These are phyloP conservation scores for Epichloe gansuensis DNA, from an alignment of 2,329 filamentous ascomycete species.

Conservation along the genomic window DNA sequence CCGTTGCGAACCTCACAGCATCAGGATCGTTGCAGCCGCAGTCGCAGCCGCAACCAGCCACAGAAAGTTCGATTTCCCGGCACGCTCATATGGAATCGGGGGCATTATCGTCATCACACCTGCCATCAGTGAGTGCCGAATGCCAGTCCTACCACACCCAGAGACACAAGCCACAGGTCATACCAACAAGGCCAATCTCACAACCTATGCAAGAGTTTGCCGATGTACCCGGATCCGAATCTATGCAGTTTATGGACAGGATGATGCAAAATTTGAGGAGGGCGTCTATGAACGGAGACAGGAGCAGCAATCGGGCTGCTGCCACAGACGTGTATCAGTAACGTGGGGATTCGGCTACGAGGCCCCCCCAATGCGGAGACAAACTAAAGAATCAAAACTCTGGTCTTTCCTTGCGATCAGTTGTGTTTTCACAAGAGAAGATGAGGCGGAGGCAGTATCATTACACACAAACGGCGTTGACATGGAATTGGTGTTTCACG, in stretches of 20 bases:
- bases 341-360: neutral
- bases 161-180: neutral
- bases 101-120: constrained; percentile 2
- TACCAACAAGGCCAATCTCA: neutral
- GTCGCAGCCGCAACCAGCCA: neutral
- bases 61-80: neutral
- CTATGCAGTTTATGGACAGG: constrained; percentile 37
- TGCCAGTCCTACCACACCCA: neutral
- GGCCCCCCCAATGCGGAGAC: neutral
- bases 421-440: no score
- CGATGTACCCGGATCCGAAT: constrained; percentile 30
- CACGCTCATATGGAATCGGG: neutral
- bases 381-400: neutral
- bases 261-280: constrained; percentile 39
- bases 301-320: neutral
- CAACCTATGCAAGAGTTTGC: constrained; percentile 21
- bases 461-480: neutral
- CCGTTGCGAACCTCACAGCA: constrained; percentile 9
- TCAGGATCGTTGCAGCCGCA: constrained; percentile 1
- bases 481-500: neutral
- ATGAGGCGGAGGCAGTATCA: no score
- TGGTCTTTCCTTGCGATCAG: neutral
- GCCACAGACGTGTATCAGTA: neutral
- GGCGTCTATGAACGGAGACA: constrained; percentile 15
- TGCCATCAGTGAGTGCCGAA: neutral